Conservation (phyloP, 1,284 basidiomycete species). For the Filobasidium uniguttulatum region DNA sequence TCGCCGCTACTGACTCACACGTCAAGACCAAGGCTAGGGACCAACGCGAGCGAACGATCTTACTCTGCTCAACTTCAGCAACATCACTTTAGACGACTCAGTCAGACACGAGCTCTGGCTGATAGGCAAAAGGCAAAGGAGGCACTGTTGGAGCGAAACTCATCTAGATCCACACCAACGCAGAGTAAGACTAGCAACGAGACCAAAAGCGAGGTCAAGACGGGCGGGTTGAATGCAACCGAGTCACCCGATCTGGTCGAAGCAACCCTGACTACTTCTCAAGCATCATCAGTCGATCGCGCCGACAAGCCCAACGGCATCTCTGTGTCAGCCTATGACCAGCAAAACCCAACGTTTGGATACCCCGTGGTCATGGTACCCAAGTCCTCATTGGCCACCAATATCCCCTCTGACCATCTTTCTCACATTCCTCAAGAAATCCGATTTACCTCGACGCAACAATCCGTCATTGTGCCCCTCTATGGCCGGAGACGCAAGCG, state of each 20-base stretch:
- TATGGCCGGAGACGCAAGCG: constrained; percentile 33
- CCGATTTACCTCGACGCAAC: not conserved
- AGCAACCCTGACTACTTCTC: too few species aligned
- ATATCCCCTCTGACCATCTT: constrained; percentile 6
- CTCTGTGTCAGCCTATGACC: constrained; percentile 13
- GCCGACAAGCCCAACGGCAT: not conserved
- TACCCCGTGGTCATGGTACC: constrained; percentile 29
- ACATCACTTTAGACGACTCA: constrained; percentile 28
- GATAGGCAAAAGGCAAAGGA: not conserved
- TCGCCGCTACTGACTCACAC: too few species aligned
- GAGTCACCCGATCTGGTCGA: too few species aligned
- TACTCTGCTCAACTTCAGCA: constrained; percentile 27
- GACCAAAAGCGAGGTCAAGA: not conserved
- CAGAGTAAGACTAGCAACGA: not conserved
- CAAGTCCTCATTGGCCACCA: constrained; percentile 1
- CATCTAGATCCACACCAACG: not conserved
- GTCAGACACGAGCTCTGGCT: constrained; percentile 6
- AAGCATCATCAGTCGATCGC: not conserved
- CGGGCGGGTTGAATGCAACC: not conserved
- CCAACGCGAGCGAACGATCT: constrained; percentile 15
- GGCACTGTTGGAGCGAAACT: not conserved
- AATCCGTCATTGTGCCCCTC: not conserved
- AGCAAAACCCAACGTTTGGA: constrained; percentile 34
- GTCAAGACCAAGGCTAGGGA: too few species aligned
- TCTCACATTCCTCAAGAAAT: not conserved